Evolutionary conservation across 2,329 filamentous ascomycete species (phyloP), one percentile per base, ranked within the genome.

Genomic region (Orbilia brochopaga): DNA sequence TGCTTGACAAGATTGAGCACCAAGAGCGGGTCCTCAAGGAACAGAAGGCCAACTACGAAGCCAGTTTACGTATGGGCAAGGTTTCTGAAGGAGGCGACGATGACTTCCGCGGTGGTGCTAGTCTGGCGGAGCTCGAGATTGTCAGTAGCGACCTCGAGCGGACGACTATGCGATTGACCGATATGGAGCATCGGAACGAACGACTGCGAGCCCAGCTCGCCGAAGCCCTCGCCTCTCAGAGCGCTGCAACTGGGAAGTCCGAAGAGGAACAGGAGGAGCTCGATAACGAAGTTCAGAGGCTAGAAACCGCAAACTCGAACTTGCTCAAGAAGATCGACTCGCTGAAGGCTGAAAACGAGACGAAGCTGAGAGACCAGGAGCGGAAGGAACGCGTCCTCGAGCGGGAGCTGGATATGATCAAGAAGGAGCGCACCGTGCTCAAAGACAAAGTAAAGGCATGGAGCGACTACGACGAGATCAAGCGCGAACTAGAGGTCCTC

Each of bases 31-130:
- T 99, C 42, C 81, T 99, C 75, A 96, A 90, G 78, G 95, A 99
- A 79, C 87, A 97, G 78, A 97, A 97, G 81, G 94, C 94, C 24
- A 97, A 88, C 81, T 97, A 97, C 78, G 94, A 99, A 80, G 94
- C 99, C 61, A 94, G 91, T 51, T 92, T 97, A 79, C 86, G 94
- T 56, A 83, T 99, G 56, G 92, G 88, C 57, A 66, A 63, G 30
- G 62, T 73, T 11, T 61, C 74, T 24, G 74, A 73, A 19, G 75
- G 72, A 11, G 88, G 88, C 75, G 86, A 87, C 13, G 88, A 89
- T 35, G 85, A 86, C 58, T 90, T 94, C 57, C 90, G 90, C 2
- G 91, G 87, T 76, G 74, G 73, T 19, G 75, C 75, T 54, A 72
- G 74, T 32, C 61, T 75, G 40, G 94, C 93, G 11, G 94, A 99